Conservation (phyloP, 306 rosid species). For the Quercus engelmannii region DNA sequence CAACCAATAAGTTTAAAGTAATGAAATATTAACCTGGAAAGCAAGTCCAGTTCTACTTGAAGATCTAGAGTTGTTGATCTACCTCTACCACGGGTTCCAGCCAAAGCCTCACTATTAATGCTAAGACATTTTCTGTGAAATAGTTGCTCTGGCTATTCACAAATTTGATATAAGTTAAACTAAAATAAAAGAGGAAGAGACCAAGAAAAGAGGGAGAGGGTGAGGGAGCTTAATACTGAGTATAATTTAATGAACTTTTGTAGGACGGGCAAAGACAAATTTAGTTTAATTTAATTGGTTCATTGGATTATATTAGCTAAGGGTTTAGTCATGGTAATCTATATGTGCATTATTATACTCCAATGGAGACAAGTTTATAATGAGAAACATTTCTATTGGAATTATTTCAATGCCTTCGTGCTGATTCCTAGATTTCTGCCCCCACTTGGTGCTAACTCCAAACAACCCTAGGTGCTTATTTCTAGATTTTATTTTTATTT, state of each 20-base stretch:
- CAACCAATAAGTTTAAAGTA: background rate
- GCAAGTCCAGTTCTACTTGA: constrained; percentile 79
- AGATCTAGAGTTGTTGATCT: constrained; percentile 52
- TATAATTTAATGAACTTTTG: background rate
- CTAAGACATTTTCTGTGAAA: constrained; percentile 85
- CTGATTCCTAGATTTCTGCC: no score
- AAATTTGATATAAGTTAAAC: constrained; percentile 50
- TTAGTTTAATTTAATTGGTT: no score
- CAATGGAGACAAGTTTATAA: no score
- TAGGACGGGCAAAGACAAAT: no score
- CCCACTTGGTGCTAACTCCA: no score
- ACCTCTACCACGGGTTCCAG: constrained; percentile 98
- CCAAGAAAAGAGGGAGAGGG: background rate
- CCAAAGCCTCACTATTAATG: constrained; percentile 87
- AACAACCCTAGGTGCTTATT: no score
- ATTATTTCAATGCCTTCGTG: no score
- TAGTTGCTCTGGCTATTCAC: constrained; percentile 95
- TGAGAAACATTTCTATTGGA: no score
- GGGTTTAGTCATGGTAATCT: no score
- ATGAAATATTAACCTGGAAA: constrained; percentile 67
- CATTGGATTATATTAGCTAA: no score
- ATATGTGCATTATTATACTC: no score
- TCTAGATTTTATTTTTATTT: no score
- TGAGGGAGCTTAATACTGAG: constrained; percentile 13
- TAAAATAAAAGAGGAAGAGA: constrained; percentile 10